Evolutionary conservation across 331 rosid genomes (phyloP).

Genomic region (Arachis monticola): DNA sequence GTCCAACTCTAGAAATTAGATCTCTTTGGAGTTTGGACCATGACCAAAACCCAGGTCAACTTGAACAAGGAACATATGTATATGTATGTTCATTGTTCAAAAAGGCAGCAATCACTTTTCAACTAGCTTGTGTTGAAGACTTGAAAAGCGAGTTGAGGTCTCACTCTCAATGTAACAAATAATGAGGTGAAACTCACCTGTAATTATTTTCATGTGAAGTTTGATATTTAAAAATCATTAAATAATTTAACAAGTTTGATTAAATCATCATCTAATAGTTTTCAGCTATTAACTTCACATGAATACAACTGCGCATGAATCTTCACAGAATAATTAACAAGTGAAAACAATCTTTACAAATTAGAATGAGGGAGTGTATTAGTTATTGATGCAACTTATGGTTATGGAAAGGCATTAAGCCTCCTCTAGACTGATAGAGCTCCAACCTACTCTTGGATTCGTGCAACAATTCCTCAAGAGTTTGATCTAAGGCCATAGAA

Average conservation of each 20-base stretch:
- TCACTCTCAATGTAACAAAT: background rate
- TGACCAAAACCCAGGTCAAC: constrained; percentile 37
- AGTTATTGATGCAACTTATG: constrained; percentile 51
- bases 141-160: background rate
- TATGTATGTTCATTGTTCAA: constrained; percentile 22
- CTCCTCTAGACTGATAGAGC: constrained; percentile 86
- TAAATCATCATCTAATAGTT: no score
- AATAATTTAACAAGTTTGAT: no score
- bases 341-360: background rate
- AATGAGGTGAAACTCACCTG: no score
- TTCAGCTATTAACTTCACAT: no score
- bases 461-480: constrained; percentile 59
- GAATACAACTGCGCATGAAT: no score
- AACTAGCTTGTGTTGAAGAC: background rate
- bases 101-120: background rate
- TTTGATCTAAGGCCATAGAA: constrained; percentile 55
- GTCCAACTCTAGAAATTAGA: constrained; percentile 17
- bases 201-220: no score
- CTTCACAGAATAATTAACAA: no score
- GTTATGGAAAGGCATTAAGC: constrained; percentile 67
- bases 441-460: constrained; percentile 80
- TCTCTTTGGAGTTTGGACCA: constrained; percentile 1
- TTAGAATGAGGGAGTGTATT: constrained; percentile 17
- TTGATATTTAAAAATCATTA: no score
- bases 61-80: background rate